These are phyloP conservation scores for Zygoascus biomembranicola DNA, from an alignment of 805 yeast species.

Conservation along the genomic window DNA sequence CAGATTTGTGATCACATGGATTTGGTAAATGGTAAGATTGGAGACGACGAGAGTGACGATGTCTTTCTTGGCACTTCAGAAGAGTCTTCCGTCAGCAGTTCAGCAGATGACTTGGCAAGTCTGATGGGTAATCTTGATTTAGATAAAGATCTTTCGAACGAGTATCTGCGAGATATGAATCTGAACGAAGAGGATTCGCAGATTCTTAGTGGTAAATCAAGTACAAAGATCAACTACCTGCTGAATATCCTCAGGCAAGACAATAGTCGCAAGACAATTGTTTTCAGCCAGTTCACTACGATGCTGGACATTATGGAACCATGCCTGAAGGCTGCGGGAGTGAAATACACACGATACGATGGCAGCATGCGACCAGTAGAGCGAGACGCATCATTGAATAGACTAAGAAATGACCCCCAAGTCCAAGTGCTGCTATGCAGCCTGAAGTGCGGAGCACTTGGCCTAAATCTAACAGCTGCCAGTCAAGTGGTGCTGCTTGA, in stretches of 20 bases:
- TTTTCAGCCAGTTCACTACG: slow-evolving; percentile 38
- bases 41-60: slow-evolving; percentile 14
- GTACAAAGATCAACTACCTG: slow-evolving; percentile 32
- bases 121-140: slow-evolving; percentile 20
- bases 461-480: slow-evolving; percentile 37
- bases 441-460: slow-evolving; percentile 37
- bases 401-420: slow-evolving; percentile 25
- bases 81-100: slow-evolving; percentile 1
- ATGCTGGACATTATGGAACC: slow-evolving; percentile 29
- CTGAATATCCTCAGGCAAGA: slow-evolving; percentile 29
- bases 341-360: slow-evolving; percentile 29
- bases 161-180: not conserved
- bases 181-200: not conserved
- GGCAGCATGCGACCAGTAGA: slow-evolving; percentile 28
- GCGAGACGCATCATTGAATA: slow-evolving; percentile 27
- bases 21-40: slow-evolving; percentile 5
- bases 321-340: slow-evolving; percentile 25
- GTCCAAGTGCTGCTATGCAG: slow-evolving; percentile 34
- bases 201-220: slow-evolving; percentile 4
- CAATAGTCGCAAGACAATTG: slow-evolving; percentile 34
- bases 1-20: slow-evolving; percentile 30
- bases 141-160: not conserved
- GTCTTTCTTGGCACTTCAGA: slow-evolving; percentile 8
- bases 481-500: slow-evolving; percentile 36
- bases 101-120: slow-evolving; percentile 23